Evolutionary conservation across 2,329 filamentous ascomycete genomes (phyloP).

Genomic region (Aureobasidium mangrovei): DNA sequence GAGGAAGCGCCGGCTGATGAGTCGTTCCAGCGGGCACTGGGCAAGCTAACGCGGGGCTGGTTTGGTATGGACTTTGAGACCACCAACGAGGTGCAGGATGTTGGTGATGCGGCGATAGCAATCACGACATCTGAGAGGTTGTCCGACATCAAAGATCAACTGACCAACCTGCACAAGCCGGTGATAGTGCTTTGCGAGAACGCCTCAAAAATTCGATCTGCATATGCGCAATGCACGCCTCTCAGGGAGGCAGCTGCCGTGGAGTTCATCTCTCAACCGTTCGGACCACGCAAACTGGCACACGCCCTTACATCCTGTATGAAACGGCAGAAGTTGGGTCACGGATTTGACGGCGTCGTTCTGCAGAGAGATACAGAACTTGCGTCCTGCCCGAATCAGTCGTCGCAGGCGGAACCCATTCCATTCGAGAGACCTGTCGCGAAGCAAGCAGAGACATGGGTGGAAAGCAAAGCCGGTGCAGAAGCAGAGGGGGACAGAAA

Average conservation of each 20-base stretch:
- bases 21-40: background rate
- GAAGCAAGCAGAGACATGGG: background rate
- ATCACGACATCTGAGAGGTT: background rate
- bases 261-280: constrained; percentile 13
- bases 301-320: background rate
- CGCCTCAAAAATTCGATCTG: background rate
- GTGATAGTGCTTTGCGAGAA: constrained; percentile 17
- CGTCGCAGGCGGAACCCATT: no score
- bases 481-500: background rate
- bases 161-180: background rate
- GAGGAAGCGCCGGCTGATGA: background rate
- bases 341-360: background rate
- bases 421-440: no score
- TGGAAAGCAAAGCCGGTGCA: background rate
- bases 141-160: background rate
- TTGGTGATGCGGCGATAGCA: background rate
- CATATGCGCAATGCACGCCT: background rate
- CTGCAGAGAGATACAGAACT: background rate
- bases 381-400: background rate
- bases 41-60: constrained; percentile 3
- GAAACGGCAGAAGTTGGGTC: background rate
- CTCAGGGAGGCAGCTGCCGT: background rate
- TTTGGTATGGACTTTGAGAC: constrained; percentile 1
- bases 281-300: constrained; percentile 12
- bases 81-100: background rate